Conservation (phyloP, 805 yeast genomes). For the Jamesozyma lodderae region DNA sequence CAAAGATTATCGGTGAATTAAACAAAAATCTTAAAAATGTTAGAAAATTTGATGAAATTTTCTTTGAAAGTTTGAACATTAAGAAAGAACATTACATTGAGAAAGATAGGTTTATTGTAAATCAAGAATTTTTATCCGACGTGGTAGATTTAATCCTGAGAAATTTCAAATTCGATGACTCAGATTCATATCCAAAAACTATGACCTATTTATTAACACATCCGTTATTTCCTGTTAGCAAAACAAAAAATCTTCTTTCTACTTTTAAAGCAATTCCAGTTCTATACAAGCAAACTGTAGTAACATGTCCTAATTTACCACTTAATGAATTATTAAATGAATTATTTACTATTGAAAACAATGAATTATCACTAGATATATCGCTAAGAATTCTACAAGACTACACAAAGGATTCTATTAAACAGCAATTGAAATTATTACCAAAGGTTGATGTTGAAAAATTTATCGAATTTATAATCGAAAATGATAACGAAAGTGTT, state of each 20-base stretch:
- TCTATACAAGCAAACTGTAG: conserved; percentile 71
- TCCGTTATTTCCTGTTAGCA: conserved; percentile 67
- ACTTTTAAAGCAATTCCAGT: conserved; percentile 48
- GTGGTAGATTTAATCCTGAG: conserved; percentile 38
- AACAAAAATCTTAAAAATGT: conserved; percentile 14
- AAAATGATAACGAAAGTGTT: conserved; percentile 15
- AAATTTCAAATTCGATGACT: conserved; percentile 9
- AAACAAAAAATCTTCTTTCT: conserved; percentile 46
- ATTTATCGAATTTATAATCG: conserved; percentile 28
- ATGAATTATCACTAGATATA: conserved; percentile 58
- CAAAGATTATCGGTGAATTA: conserved; percentile 22
- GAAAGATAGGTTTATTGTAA: conserved; percentile 51
- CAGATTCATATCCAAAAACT: conserved; percentile 42
- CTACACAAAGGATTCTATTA: conserved; percentile 50
- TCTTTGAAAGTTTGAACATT: conserved; percentile 28
- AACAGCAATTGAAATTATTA: conserved; percentile 33
- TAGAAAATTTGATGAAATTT: conserved; percentile 26
- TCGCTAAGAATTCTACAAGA: conserved; percentile 60
- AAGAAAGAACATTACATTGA: conserved; percentile 50
- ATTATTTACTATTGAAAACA: conserved; percentile 45
- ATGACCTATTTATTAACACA: conserved; percentile 74
- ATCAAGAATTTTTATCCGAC: conserved; percentile 42
- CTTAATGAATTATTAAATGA: conserved; percentile 56
- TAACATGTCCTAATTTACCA: conserved; percentile 63
- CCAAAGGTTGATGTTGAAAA: conserved; percentile 27